A percentile compares a stretch with the other conserved stretches of the same genome.
These are phyloP conservation scores for Paraconiothyrium brasiliense DNA, from an alignment of 2,329 filamentous ascomycete species.

Conservation along the genomic window DNA sequence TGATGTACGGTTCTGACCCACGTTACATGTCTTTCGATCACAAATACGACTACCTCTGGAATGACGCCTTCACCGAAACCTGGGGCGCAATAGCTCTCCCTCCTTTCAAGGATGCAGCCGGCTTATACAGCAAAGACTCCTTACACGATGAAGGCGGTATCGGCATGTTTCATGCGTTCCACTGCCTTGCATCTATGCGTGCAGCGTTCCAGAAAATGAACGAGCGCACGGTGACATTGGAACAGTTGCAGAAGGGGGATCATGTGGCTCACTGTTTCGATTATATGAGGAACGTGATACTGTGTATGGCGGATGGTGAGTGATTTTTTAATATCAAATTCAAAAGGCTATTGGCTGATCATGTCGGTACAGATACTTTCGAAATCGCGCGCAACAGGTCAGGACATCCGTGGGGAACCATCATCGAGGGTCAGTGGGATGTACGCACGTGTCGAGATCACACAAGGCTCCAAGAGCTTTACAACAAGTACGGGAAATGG, in stretches of 20 bases:
- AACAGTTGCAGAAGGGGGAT: slow-evolving; percentile 4
- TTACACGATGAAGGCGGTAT: slow-evolving; percentile 7
- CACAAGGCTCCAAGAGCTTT: neutral
- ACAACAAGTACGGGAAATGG: slow-evolving; percentile 6
- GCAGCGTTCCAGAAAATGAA: slow-evolving; percentile 8
- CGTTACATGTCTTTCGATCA: slow-evolving; percentile 9
- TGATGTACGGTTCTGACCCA: neutral
- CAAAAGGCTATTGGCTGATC: neutral
- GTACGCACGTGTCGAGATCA: slow-evolving; percentile 10
- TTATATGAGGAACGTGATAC: slow-evolving; percentile 3
- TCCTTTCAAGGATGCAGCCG: slow-evolving; percentile 5
- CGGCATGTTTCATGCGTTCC: slow-evolving; percentile 11
- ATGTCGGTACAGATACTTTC: neutral
- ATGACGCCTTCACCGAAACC: slow-evolving; percentile 1
- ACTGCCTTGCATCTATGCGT: slow-evolving; percentile 9
- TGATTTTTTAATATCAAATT: too few relatives aligned
- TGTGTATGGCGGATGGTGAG: slow-evolving; percentile 6
- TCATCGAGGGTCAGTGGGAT: slow-evolving; percentile 10
- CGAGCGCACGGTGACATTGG: neutral
- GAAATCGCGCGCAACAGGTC: slow-evolving; percentile 1
- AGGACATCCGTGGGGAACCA: slow-evolving; percentile 2
- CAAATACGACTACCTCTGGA: slow-evolving; percentile 10
- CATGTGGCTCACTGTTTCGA: slow-evolving; percentile 10
- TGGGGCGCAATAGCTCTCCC: slow-evolving; percentile 1
- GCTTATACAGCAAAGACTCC: slow-evolving; percentile 9